Evolutionary conservation across 306 rosid genomes (phyloP).

Genomic region (Prunus mira): DNA sequence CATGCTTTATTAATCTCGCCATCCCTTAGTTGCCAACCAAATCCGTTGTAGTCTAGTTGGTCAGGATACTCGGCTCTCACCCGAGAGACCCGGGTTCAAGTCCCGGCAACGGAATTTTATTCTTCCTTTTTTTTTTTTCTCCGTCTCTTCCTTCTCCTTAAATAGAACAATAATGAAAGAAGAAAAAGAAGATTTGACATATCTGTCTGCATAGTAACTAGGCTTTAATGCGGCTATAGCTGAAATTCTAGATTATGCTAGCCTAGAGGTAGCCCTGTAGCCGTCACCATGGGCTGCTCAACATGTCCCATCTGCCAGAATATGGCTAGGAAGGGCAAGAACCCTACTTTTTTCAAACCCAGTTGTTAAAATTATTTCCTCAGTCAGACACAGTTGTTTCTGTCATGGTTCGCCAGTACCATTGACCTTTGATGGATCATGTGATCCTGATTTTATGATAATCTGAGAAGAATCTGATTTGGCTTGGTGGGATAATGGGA

Average conservation of each 20-base stretch:
- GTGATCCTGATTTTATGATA: not conserved
- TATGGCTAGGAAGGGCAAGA: not conserved
- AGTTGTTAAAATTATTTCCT: not conserved
- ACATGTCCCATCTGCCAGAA: conserved; percentile 21
- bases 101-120: not conserved
- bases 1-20: too few species aligned
- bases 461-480: not conserved
- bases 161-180: not conserved
- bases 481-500: not conserved
- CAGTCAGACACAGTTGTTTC: not conserved
- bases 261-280: not conserved
- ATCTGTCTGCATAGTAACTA: too few species aligned
- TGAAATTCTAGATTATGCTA: too few species aligned
- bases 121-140: too few species aligned
- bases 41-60: conserved; percentile 10
- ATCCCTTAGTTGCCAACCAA: not conserved
- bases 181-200: not conserved
- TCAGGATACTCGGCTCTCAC: conserved; percentile 11
- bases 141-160: not conserved
- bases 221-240: too few species aligned
- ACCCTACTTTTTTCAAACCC: not conserved
- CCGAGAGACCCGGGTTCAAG: conserved; percentile 5
- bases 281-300: not conserved
- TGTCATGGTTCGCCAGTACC: not conserved
- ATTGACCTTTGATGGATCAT: not conserved